Base-by-base conservation (phyloP, 441 rosid species). In the Metrosideros polymorpha region DNA sequence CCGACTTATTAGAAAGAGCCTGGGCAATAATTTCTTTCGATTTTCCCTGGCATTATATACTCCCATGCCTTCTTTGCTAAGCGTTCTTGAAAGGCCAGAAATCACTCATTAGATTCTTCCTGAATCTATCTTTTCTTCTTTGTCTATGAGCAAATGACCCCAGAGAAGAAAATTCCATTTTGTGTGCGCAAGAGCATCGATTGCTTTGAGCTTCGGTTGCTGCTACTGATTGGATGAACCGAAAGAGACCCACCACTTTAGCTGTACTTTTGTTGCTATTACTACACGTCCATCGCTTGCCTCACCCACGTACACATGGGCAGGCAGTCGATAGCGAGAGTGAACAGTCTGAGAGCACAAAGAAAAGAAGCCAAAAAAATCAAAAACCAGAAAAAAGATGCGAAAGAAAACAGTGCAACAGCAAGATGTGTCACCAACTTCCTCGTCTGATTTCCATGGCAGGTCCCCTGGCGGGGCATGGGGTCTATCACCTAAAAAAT, bases 221-320 rank as follows among this genome's bases (percentile, higher is more conserved):
- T 45, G 82, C 76, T 63, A 79, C 82, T 87, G 63, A 88, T 85
- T 88, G 89, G 89, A 85, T 35, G 86, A 89, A 89, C 43, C 66
- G 79, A 90, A 92, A 83, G 86, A 86, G 90, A 85, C 77, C 84
- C 86, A 90, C 91, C 83, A 86, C 83, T 84, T 27, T 50, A 5
- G 57, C 22, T 27, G 51, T 54, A 49, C 59, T 84, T 82, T 82
- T 57, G 84, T 22, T 53, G 85, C 89, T 47, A 79, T 12, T 84
- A 47, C 25, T 22, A 32, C 17, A 15, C 88, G 35, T 50, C 29
- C 39, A 19, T 32, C 47, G 79, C 79, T 71, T 5, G 45, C 15
- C n/a, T n/a, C n/a, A n/a, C n/a, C 79, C 79, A 39, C 79, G 79
- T 39, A 59, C 22, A 29, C 27, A 71, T 71, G 79, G n/a, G n/a